Conservation (phyloP, 2,329 filamentous ascomycete species). For the Colletotrichum sojae region DNA sequence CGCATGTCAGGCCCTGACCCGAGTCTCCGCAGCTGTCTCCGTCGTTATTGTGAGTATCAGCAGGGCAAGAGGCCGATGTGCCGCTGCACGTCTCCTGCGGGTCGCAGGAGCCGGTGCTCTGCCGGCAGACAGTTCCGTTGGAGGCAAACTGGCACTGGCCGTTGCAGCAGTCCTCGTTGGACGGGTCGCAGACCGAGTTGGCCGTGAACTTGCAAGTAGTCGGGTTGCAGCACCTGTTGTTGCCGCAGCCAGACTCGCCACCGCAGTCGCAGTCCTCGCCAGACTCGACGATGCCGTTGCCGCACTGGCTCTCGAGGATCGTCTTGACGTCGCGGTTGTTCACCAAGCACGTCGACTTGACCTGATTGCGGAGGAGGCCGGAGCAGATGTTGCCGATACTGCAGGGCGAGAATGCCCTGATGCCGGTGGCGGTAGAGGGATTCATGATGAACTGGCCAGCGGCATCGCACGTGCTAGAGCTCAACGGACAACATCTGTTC, state of each 20-base stretch:
- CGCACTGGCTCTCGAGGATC: conserved; percentile 87
- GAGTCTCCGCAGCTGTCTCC: conserved; percentile 78
- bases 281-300: conserved; percentile 92
- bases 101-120: conserved; percentile 86
- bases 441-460: conserved; percentile 93
- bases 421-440: conserved; percentile 81
- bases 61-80: conserved; percentile 78
- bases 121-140: conserved; percentile 82
- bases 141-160: conserved; percentile 75
- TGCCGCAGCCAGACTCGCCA: conserved; percentile 77
- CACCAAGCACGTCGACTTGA: conserved; percentile 83
- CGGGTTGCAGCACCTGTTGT: conserved; percentile 87
- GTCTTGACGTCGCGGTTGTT: conserved; percentile 88
- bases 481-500: conserved; percentile 85
- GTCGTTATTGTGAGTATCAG: conserved; percentile 78
- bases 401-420: conserved; percentile 88
- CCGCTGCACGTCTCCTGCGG: conserved; percentile 88
- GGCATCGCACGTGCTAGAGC: conserved; percentile 78
- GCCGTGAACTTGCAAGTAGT: conserved; percentile 87
- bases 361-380: conserved; percentile 81
- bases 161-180: conserved; percentile 87
- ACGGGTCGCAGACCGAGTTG: conserved; percentile 82
- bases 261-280: conserved; percentile 98
- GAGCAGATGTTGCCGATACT: conserved; percentile 95
- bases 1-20: conserved; percentile 79